A percentile compares a stretch with the other conserved stretches of the same genome.
These are phyloP conservation scores for Fennellomyces sp. DNA, from an alignment of 371 early-diverging fungal species.

Conservation along the genomic window DNA sequence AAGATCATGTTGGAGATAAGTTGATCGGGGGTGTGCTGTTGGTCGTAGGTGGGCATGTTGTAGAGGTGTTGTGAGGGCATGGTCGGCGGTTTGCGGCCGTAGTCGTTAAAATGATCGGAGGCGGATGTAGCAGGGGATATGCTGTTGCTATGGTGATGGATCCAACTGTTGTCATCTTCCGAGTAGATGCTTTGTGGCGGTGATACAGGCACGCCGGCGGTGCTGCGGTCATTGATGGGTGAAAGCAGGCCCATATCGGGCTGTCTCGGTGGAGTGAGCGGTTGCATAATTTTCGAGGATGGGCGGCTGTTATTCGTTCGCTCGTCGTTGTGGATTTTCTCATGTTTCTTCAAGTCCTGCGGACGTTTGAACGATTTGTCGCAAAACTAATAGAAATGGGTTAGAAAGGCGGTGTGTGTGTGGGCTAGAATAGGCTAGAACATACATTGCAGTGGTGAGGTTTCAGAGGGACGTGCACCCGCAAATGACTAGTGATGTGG, in stretches of 20 bases:
- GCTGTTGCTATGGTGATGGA: conserved; percentile 4
- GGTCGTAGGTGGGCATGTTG: neutral
- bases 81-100: conserved; percentile 35
- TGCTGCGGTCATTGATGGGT: neutral
- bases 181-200: conserved; percentile 39
- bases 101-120: conserved; percentile 2
- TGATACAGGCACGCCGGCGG: conserved; percentile 22
- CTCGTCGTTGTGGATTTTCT: conserved; percentile 73
- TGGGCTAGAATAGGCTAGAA: neutral
- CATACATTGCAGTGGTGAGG: conserved; percentile 79
- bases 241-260: conserved; percentile 3
- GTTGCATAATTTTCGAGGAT: conserved; percentile 12
- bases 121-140: conserved; percentile 8
- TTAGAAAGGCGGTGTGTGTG: neutral
- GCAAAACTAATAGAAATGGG: conserved; percentile 51
- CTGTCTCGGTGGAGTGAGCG: conserved; percentile 21
- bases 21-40: conserved; percentile 6
- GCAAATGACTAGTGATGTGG: conserved; percentile 92
- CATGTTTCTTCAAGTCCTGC: conserved; percentile 90
- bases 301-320: neutral
- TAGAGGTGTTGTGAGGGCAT: conserved; percentile 10
- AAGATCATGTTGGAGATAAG: conserved; percentile 13
- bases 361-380: conserved; percentile 84
- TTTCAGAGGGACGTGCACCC: conserved; percentile 90
- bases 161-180: conserved; percentile 15